Evolutionary conservation across 306 rosid species (phyloP).

Genomic region (Albizia julibrissin): DNA sequence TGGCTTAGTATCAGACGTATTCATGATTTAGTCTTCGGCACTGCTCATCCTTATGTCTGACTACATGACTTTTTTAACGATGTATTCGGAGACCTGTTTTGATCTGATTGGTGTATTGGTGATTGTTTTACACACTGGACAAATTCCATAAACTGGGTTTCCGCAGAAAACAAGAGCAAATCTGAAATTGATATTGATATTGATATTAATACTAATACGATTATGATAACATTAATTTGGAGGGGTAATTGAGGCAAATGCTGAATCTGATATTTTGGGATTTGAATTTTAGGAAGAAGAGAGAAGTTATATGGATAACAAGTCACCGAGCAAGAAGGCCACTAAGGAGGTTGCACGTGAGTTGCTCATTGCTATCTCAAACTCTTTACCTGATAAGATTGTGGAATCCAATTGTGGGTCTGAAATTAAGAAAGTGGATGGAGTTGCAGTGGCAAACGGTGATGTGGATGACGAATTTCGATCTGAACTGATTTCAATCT

Average conservation of each 20-base stretch:
- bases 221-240: background rate
- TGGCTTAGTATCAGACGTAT: background rate
- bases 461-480: conserved; percentile 37
- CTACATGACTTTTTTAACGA: background rate
- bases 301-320: conserved; percentile 43
- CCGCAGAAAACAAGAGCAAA: background rate
- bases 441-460: conserved; percentile 7
- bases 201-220: background rate
- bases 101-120: background rate
- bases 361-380: conserved; percentile 41
- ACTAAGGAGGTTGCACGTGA: conserved; percentile 44
- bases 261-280: conserved; percentile 11
- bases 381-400: conserved; percentile 36
- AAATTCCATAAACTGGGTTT: background rate
- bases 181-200: background rate
- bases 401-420: conserved; percentile 24
- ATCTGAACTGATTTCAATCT: conserved; percentile 48
- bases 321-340: conserved; percentile 36
- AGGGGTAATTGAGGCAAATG: background rate
- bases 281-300: conserved; percentile 35
- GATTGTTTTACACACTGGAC: background rate
- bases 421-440: conserved; percentile 33
- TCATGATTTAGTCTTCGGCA: too few relatives aligned
- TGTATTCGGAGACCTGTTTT: background rate
- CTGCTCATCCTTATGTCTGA: background rate